phyloP scores from a whole-genome alignment of 805 yeast genomes.

The Saturnispora hagleri region DNA sequence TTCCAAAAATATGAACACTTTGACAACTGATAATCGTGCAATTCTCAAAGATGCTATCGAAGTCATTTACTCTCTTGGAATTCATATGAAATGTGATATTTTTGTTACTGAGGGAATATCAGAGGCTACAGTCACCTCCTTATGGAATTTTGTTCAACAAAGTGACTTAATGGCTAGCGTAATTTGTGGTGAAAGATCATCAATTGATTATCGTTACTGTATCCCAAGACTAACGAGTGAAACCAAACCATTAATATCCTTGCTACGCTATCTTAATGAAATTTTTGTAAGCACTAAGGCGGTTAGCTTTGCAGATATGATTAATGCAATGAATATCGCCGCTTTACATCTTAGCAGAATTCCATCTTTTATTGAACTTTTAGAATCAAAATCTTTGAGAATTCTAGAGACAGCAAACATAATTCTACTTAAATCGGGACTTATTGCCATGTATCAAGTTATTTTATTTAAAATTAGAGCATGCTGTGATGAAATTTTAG shows the following conservation, averaged over 20 bases:
- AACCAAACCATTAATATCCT: neutral
- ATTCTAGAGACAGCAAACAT: neutral
- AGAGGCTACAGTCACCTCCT: neutral
- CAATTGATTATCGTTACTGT: constrained; percentile 16
- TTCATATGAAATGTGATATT: neutral
- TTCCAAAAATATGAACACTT: neutral
- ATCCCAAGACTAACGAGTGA: constrained; percentile 8
- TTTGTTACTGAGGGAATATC: constrained; percentile 1
- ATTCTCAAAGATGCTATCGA: neutral
- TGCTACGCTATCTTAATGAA: constrained; percentile 2
- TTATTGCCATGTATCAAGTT: constrained; percentile 1
- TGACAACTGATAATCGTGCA: neutral
- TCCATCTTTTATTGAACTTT: neutral
- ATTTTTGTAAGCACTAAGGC: constrained; percentile 2
- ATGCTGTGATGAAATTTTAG: neutral
- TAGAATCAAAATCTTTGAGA: neutral
- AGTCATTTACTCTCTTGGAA: neutral
- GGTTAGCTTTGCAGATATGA: constrained; percentile 4
- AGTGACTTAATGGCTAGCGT: constrained; percentile 14
- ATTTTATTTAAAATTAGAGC: constrained; percentile 3
- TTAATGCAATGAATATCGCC: constrained; percentile 2
- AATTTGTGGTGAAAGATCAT: constrained; percentile 15
- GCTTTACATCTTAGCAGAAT: neutral
- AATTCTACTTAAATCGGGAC: neutral
- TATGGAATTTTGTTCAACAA: constrained; percentile 15